Evolutionary conservation across 306 rosid genomes (phyloP).

Genomic region (Coriaria nepalensis): DNA sequence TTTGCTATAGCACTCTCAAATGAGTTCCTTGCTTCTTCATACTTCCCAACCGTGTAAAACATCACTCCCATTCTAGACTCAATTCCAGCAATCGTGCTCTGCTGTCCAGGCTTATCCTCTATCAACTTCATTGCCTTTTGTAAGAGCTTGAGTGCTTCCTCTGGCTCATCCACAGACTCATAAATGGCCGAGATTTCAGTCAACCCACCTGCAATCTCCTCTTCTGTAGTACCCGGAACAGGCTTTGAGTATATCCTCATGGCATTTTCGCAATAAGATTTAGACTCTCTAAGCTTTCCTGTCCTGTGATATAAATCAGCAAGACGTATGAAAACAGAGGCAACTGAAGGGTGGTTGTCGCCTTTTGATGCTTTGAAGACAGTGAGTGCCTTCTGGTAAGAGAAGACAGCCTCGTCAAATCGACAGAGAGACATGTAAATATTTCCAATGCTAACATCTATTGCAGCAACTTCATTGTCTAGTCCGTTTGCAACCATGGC

Average conservation of each 20-base stretch:
- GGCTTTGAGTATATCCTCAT: constrained; percentile 83
- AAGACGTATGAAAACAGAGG: constrained; percentile 82
- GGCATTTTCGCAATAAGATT: constrained; percentile 91
- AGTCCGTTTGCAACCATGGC: constrained; percentile 92
- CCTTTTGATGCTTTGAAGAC: constrained; percentile 85
- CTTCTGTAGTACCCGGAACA: constrained; percentile 84
- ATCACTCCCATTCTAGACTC: constrained; percentile 98
- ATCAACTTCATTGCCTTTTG: constrained; percentile 74
- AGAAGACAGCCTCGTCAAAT: constrained; percentile 89
- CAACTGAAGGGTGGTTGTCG: constrained; percentile 86
- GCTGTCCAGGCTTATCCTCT: constrained; percentile 98
- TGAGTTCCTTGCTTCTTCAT: constrained; percentile 65
- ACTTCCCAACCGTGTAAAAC: constrained; percentile 79
- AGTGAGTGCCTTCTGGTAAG: constrained; percentile 97
- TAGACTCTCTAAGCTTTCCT: constrained; percentile 91
- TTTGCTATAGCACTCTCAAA: constrained; percentile 77
- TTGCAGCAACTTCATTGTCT: constrained; percentile 83
- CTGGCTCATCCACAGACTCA: constrained; percentile 93
- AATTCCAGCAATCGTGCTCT: constrained; percentile 87
- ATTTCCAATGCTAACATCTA: constrained; percentile 95
- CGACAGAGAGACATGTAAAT: constrained; percentile 91
- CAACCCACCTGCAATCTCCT: constrained; percentile 82
- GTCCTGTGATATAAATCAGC: constrained; percentile 94
- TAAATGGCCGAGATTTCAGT: constrained; percentile 89
- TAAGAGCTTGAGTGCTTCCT: constrained; percentile 81